Conservation (phyloP, 768 basidiomycete species). For the Leccinum variicolor region DNA sequence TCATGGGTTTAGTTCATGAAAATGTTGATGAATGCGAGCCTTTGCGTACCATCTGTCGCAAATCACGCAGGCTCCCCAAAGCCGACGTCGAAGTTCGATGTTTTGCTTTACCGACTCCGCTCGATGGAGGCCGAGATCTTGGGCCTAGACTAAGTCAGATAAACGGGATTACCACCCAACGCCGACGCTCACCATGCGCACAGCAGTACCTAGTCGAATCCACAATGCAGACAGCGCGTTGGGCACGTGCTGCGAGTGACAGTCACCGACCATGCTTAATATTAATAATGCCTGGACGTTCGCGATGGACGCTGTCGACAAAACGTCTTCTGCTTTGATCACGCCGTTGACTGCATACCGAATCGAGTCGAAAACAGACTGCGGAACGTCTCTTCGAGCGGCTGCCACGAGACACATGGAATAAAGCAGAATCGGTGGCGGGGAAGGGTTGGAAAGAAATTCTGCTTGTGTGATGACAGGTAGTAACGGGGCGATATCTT, state of each 20-base stretch:
- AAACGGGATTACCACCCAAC: conserved; percentile 2
- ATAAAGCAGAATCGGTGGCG: conserved; percentile 82
- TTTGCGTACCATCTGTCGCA: conserved; percentile 81
- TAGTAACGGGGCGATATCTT: conserved; percentile 82
- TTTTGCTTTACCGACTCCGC: conserved; percentile 83
- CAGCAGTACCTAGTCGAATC: conserved; percentile 84
- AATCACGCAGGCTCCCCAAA: conserved; percentile 95
- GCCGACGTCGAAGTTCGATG: conserved; percentile 81
- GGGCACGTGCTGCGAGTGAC: conserved; percentile 87
- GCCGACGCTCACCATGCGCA: conserved; percentile 74
- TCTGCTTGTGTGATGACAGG: conserved; percentile 88
- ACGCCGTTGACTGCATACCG: conserved; percentile 83
- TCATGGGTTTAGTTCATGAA: conserved; percentile 5
- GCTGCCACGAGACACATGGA: conserved; percentile 93
- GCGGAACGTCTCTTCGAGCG: conserved; percentile 78
- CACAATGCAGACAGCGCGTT: conserved; percentile 83
- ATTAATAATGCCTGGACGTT: conserved; percentile 89
- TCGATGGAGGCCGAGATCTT: conserved; percentile 93
- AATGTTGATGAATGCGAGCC: background rate
- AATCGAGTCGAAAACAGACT: conserved; percentile 85
- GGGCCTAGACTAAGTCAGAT: conserved; percentile 57
- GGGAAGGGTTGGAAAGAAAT: conserved; percentile 72
- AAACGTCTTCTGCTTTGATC: conserved; percentile 86
- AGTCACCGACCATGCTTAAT: conserved; percentile 82
- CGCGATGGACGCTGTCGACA: conserved; percentile 79